Base-by-base conservation (phyloP, 2,329 filamentous ascomycete genomes). In the Akanthomyces dipterigenus region DNA sequence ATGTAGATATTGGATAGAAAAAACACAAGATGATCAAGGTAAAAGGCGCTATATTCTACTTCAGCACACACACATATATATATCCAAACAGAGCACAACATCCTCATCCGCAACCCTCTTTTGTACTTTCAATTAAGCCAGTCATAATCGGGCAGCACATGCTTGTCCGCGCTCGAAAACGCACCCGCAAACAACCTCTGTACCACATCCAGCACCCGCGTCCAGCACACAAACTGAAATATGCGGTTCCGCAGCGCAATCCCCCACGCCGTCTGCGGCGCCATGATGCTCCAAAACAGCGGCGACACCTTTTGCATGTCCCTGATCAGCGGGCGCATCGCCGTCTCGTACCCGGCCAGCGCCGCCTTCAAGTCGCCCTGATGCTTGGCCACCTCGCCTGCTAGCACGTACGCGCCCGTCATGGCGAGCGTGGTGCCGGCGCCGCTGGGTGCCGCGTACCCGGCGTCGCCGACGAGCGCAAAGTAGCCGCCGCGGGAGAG, bases 381-480 rank as follows among this genome's bases (percentile, higher is more conserved):
- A 22, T 68, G 66, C 51, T 64, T 65, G 4, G 55, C 55, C 4
- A 81, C 69, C 51, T 80, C 78, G 1, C 81, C 80, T 0, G 80
- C 81, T 3, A 85, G 70, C 1, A 82, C 70, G 65, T 84, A 84
- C 1, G 78, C 82, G 0, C 77, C 76, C 0, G 76, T 66, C 14
- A 83, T 66, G 1, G 77, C 77, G 3, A 76, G 67, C 2, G 73
- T 76, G 2, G 79, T 81, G 5, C 80, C 80, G 67, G 77, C 74
- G 0, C 81, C 81, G 0, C 77, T 78, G 1, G 77, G 65, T 2
- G 71, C 75, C 0, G 78, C 78, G 43, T 76, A 78, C 0, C 72
- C 80, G 5, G 82, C 79, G 57, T 85, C 82, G 0, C 81, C 82
- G 1, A 83, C 65, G 1, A 82, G 69, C 1, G 73, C 74, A n/a